Evolutionary conservation across 306 rosid genomes (phyloP).

Genomic region (Vigna trinervia): DNA sequence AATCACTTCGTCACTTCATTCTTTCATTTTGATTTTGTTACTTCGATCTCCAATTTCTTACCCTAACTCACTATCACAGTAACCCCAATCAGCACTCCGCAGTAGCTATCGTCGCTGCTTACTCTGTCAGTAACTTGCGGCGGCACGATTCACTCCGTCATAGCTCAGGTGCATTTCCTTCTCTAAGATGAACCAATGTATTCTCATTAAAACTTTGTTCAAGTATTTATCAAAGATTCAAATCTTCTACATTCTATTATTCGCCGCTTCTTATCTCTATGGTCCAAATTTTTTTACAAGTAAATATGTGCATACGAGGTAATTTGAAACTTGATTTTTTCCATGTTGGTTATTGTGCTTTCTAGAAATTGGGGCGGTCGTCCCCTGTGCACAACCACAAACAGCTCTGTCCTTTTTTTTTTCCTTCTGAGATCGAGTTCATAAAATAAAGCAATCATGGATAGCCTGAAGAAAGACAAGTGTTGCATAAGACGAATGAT

Average conservation of each 20-base stretch:
- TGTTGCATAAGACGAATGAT: too few relatives aligned
- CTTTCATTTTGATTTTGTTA: not conserved
- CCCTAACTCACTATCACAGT: not conserved
- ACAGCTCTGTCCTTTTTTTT: conserved; percentile 26
- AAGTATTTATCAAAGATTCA: not conserved
- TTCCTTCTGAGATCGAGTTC: not conserved
- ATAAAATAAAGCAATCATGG: too few relatives aligned
- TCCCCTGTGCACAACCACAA: conserved; percentile 37
- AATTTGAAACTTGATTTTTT: conserved; percentile 6
- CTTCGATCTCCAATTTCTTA: not conserved
- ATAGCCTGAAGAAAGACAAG: too few relatives aligned
- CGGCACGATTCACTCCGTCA: not conserved
- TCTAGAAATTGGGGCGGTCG: conserved; percentile 35
- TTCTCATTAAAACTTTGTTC: not conserved
- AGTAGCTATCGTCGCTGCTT: not conserved
- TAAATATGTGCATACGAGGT: conserved; percentile 13
- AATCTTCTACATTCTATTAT: too few relatives aligned
- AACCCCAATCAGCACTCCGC: not conserved
- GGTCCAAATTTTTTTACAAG: conserved; percentile 43
- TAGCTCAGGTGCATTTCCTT: not conserved
- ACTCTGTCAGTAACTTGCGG: not conserved
- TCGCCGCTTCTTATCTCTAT: conserved; percentile 17
- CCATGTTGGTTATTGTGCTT: conserved; percentile 19
- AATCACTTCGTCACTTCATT: not conserved
- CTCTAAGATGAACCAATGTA: not conserved